Evolutionary conservation across 805 yeast genomes (phyloP), one percentile per base, ranked within the genome.

Genomic region (Kuraishia capsulata): DNA sequence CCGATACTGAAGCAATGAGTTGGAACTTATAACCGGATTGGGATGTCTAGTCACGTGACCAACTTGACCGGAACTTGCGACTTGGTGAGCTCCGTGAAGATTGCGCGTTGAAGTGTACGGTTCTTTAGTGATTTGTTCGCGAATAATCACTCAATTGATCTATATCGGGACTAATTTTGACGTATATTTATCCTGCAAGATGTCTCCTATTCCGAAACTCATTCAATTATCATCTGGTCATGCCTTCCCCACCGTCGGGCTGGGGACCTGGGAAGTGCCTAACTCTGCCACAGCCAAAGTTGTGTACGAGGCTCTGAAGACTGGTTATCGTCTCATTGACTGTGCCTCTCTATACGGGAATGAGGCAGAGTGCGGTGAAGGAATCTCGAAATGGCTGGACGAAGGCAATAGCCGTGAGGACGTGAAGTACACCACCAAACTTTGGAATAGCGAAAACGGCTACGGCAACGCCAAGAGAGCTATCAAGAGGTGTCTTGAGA

Each of bases 391-490:
- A 30, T 71, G 69, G 65, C 33, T 71, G 3, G 38, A 52, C 3
- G 63, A 64, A 23, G 57, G 57, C 35, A 52, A 61, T 39, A 70
- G 64, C 42, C 61, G 81, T 38, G 67, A 62, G 32, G 78, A 73
- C 21, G 70, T 77, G 8, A 71, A 65, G 43, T 76, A 81, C 57
- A 78, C 87, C 8, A 78, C 92, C 4, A 85, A 85, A 52, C 52
- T 83, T 17, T 81, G 90, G 90, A 75, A 80, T 48, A 64, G 67
- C 33, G 73, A 76, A 44, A 73, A 74, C 42, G 84, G 85, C 0
- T 77, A 79, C 50, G 53, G 58, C 0, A 59, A 64, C 17, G 80
- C 92, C 13, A 69, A 69, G 39, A 41, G 40, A 4, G 90, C 86
- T 13, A 76, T 85, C 41, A 59, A 65, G 28, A 67, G 62, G 16